Conservation (phyloP, 768 basidiomycete genomes). For the Symmetrospora coprosmae region DNA sequence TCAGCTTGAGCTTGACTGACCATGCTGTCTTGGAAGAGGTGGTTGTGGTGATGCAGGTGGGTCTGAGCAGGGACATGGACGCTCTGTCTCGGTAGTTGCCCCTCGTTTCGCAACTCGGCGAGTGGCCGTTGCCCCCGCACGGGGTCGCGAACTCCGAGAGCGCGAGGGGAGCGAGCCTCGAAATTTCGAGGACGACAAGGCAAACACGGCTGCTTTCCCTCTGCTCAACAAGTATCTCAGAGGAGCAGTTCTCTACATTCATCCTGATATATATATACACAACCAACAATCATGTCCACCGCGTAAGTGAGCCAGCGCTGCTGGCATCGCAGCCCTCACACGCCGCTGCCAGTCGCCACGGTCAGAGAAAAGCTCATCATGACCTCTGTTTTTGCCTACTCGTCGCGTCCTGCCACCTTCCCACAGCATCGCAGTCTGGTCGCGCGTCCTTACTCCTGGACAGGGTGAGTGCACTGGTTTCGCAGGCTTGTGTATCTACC, state of each 20-base stretch:
- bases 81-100: no score
- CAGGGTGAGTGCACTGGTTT: constrained; percentile 7
- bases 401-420: neutral
- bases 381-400: neutral
- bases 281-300: neutral
- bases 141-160: no score
- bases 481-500: neutral
- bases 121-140: no score
- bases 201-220: no score
- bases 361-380: neutral
- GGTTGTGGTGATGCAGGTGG: no score
- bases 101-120: no score
- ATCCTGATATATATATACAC: neutral
- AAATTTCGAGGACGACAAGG: no score
- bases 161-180: no score
- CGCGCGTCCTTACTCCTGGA: constrained; percentile 7
- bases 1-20: neutral
- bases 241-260: no score
- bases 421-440: constrained; percentile 12
- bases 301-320: neutral
- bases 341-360: neutral
- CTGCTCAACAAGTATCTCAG: no score
- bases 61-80: no score
- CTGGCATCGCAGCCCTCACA: neutral
- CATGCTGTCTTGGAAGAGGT: no score